Evolutionary conservation across 2,329 filamentous ascomycete genomes (phyloP), one percentile per base, ranked within the genome.

Genomic region (Colletotrichum truncatum): DNA sequence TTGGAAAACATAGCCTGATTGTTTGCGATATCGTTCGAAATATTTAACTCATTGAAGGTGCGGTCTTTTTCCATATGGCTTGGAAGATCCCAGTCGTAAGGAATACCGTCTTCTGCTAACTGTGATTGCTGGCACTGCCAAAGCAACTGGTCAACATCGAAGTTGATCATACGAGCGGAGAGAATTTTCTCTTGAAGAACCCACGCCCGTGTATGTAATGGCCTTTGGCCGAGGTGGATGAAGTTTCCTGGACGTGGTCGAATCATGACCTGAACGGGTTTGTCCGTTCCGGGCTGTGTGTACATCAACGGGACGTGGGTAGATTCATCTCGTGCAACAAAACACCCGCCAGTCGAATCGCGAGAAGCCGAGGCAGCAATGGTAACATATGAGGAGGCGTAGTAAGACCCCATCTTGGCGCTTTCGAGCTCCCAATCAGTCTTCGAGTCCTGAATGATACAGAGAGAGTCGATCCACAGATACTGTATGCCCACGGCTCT

Each of bases 141-240:
- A 7, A 43, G 39, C 2, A 43, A 12, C 10, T 23, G 39, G 2
- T 43, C 39, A 21, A n/a, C 3, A 8, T 43, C 39, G 6, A 43
- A 43, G 3, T 43, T 43, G 11, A 43, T 14, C 39, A 43, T 43
- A 0, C 39, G 39, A 0, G 39, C 18, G 0, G 39, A 43, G 4
- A 43, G 6, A 0, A 43, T 8, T 9, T 23, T 43, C 6, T 43
- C 39, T 2, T 43, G 39, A 5, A 43, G 3, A 21, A 43, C 39
- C 39, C 39, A 43, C 18, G 39, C 39, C 5, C 39, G 18, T 0
- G 6, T 43, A 14, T 43, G 39, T 4, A 43, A 4, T 2, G 39
- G 18, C 21, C 8, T 43, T 0, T 23, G 4, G 0, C 6, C 6
- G 39, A 43, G 18, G 21, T 8, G 39, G 2, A 12, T 0, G 7